Base-by-base conservation (phyloP, 1,284 basidiomycete genomes). In the Peniophora sp. region DNA sequence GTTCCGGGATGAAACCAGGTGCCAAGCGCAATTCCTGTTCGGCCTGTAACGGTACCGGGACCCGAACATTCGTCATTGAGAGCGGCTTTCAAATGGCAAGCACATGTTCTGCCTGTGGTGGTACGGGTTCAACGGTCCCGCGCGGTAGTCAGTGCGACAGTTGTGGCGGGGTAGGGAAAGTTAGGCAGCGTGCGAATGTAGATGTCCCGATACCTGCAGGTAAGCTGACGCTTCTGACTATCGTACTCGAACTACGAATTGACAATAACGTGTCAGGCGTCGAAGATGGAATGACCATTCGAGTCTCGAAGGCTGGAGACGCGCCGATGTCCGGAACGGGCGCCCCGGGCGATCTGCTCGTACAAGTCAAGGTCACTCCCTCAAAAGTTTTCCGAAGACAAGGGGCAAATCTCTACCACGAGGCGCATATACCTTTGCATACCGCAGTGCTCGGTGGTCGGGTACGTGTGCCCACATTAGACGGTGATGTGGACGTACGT, bases 1-100 rank as follows among this genome's bases (percentile, higher is more conserved):
- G 94, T 8, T 81, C 77, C 53, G 97, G 97, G 2, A 68, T 99
- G 64, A 97, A 92, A 67, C 68, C 82, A 34, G 95, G 95, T 37
- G 85, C 90, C 45, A 90, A 95, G 69, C 82, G 90, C 61, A 76
- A 80, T 50, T 83, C 83, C 20, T 99, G 97, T 68, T 64, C 73
- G 44, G 70, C 84, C 41, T 99, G 97, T 69, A 78, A 83, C 49
- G 97, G 97, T 45, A 81, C 88, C 11, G 97, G 97, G 23, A 85
- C 88, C 43, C 81, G 86, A 64, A 92, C 93, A 12, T 98, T 92
- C 69, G 87, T 95, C 51, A 84, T 99, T 60, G 87, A 94, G 66
- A 85, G 79, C 64, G 97, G 97, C 15, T 99, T 99, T 82, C 91
- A 95, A 65, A 97, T 99, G 93, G 87, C 94, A 11, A 91, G 85